phyloP scores from a whole-genome alignment of 2,329 filamentous ascomycete species.

The Pseudogymnoascus sp. region DNA sequence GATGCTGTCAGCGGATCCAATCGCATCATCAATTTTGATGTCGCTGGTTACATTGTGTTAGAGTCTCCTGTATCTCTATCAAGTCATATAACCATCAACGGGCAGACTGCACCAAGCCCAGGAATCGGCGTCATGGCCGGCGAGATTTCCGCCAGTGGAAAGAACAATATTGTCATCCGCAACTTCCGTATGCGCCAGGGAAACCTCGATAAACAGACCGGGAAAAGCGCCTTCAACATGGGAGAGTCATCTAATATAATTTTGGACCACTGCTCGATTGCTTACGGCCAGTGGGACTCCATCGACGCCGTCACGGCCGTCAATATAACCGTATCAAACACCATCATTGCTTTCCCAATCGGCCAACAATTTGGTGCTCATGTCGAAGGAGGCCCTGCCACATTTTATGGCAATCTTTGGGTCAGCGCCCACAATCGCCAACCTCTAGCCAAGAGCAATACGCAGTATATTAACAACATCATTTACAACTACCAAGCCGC shows the following conservation, averaged over 20 bases:
- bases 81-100: slow-evolving; percentile 36
- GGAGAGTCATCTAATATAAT: slow-evolving; percentile 46
- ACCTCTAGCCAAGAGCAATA: slow-evolving; percentile 48
- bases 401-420: slow-evolving; percentile 46
- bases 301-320: slow-evolving; percentile 37
- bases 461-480: slow-evolving; percentile 43
- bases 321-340: slow-evolving; percentile 44
- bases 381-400: slow-evolving; percentile 43
- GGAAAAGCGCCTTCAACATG: slow-evolving; percentile 46
- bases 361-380: slow-evolving; percentile 45
- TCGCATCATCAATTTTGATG: slow-evolving; percentile 37
- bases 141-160: slow-evolving; percentile 12
- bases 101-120: slow-evolving; percentile 38
- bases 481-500: slow-evolving; percentile 49
- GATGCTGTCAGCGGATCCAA: slow-evolving; percentile 37
- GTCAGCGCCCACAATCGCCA: slow-evolving; percentile 50
- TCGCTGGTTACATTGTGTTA: slow-evolving; percentile 38
- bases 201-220: slow-evolving; percentile 35
- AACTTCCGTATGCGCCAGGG: slow-evolving; percentile 49
- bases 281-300: slow-evolving; percentile 47
- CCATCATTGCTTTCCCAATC: slow-evolving; percentile 34
- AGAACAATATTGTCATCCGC: slow-evolving; percentile 40
- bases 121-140: slow-evolving; percentile 32
- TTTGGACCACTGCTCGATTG: slow-evolving; percentile 45
- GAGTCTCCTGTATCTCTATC: slow-evolving; percentile 34